These are phyloP conservation scores for Alternaria postmessia DNA, from an alignment of 2,329 filamentous ascomycete genomes.

Conservation along the genomic window DNA sequence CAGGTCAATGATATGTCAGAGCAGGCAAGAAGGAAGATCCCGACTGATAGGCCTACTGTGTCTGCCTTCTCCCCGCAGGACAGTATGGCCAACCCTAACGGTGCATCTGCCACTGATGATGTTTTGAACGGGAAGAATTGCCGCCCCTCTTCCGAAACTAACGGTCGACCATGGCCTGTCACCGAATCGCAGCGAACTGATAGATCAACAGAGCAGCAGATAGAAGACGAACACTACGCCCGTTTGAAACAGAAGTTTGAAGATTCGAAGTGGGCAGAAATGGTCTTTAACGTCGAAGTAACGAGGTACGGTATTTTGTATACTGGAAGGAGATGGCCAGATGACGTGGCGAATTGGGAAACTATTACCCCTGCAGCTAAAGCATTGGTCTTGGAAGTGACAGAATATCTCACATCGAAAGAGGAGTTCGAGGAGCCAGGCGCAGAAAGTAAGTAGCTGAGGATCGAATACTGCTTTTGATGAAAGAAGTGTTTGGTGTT, in stretches of 20 bases:
- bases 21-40: neutral
- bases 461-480: fast-evolving
- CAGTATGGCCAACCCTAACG: neutral
- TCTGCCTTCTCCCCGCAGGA: neutral
- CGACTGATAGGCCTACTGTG: neutral
- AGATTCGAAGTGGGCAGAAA: neutral
- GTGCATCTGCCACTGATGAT: neutral
- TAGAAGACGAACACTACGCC: neutral
- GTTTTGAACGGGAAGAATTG: neutral
- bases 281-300: neutral
- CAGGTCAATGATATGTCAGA: neutral
- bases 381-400: neutral
- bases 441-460: neutral
- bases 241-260: neutral
- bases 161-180: neutral
- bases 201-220: neutral
- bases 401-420: neutral
- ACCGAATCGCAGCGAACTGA: neutral
- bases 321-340: neutral
- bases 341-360: neutral
- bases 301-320: neutral
- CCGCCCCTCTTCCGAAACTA: neutral
- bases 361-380: neutral
- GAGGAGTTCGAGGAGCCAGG: neutral
- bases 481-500: neutral